Conservation (phyloP, 768 basidiomycete species). For the Asterophora parasitica region DNA sequence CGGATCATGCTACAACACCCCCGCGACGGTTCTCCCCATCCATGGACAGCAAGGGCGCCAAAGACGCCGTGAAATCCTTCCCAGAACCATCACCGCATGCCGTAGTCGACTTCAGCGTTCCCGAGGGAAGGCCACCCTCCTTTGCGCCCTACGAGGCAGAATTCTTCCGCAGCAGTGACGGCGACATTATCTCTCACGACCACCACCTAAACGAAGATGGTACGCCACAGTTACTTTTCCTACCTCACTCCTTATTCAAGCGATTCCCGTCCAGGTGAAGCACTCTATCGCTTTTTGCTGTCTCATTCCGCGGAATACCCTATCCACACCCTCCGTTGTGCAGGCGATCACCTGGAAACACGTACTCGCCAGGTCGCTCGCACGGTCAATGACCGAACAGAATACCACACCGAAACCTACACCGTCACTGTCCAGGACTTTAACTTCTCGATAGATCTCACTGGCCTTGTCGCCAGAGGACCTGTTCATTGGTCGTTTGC, state of each 20-base stretch:
- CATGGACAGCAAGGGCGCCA: no score
- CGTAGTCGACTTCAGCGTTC: background rate
- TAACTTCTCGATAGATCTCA: constrained; percentile 52
- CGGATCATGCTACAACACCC: no score
- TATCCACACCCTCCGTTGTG: constrained; percentile 35
- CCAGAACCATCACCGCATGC: no score
- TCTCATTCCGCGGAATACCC: constrained; percentile 44
- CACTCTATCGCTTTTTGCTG: constrained; percentile 63
- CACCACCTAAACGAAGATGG: constrained; percentile 62
- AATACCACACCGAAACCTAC: constrained; percentile 37
- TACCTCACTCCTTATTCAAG: constrained; percentile 28
- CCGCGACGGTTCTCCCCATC: no score
- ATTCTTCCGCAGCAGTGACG: constrained; percentile 41
- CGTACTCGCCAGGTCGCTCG: constrained; percentile 35
- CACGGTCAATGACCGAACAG: constrained; percentile 23
- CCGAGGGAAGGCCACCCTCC: constrained; percentile 39
- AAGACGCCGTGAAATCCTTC: no score
- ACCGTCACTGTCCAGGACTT: constrained; percentile 55
- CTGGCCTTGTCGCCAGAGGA: constrained; percentile 32
- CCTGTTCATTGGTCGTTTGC: constrained; percentile 50
- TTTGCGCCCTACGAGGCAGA: constrained; percentile 66
- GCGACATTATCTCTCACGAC: constrained; percentile 65
- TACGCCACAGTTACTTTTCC: constrained; percentile 8
- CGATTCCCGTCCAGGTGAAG: constrained; percentile 44
- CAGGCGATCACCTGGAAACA: constrained; percentile 48